Evolutionary conservation across 257 asterid species (phyloP), one percentile per base, ranked within the genome.

Genomic region (Thymus mandschuricus): DNA sequence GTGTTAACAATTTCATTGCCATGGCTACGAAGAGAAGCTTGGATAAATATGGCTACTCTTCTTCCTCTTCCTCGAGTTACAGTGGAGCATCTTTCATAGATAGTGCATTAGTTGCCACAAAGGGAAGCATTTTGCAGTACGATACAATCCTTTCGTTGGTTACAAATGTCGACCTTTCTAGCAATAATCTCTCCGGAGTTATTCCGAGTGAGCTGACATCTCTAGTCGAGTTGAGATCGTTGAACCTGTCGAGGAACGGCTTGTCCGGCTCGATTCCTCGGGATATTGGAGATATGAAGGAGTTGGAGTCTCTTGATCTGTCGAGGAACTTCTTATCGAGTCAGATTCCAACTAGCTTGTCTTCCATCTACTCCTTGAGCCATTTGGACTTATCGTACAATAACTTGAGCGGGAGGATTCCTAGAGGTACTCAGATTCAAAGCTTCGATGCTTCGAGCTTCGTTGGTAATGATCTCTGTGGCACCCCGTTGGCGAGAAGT

Each of bases 231-330:
- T 48, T 77, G 58, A 49, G 35, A 29, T 63, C 78, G 10, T 64
- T 80, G 30, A 84, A 70, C 65, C 68, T 79, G 29, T 82, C 81
- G 7, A 40, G n/a, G 1, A 76, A 79, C 60, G 56, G 56, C 5
- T 61, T 82, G 29, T 56, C 43, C 2, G 75, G 81, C 15, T 30
- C 21, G 43, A 74, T 78, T 35, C 86, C 79, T 0, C 8, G 6
- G 1, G 8, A 6, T 3, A 63, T 76, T 21, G 79, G 74, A 41
- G 66, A 75, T 11, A 68, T 75, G 80, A 69, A 69, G 71, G 65
- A 60, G 50, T 27, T 71, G 4, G 21, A 38, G 13, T 66, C 71
- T 8, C 71, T 50, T n/a, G 71, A 66, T 66, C 35, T 66, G 3
- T 66, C 71, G 3, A n/a, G 10, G 15, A 66, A 66, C 48, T 49